A percentile compares a stretch with the other conserved stretches of the same genome.
These are phyloP conservation scores for Daphne laureola DNA, from an alignment of 441 rosid species.

Conservation along the genomic window DNA sequence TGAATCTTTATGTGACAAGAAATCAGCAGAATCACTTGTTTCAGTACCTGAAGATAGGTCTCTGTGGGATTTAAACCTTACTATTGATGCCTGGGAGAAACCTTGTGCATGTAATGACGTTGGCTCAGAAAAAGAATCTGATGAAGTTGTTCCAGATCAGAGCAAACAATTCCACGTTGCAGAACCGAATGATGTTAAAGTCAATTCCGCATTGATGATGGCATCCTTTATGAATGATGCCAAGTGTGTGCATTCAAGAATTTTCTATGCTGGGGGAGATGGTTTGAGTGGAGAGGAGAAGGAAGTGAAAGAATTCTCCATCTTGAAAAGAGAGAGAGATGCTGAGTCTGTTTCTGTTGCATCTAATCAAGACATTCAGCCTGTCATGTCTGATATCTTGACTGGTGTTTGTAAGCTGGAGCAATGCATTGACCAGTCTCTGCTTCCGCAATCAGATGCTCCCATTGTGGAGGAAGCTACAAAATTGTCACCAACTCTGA, in stretches of 20 bases:
- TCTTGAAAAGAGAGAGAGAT: background rate
- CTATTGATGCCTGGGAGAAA: conserved; percentile 49
- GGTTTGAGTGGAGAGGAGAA: conserved; percentile 13
- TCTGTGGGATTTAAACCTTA: conserved; percentile 49
- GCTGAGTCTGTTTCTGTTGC: conserved; percentile 9
- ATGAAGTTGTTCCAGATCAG: conserved; percentile 2
- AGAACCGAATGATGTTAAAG: conserved; percentile 10
- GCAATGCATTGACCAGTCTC: background rate
- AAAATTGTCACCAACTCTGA: background rate
- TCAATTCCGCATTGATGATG: conserved; percentile 2
- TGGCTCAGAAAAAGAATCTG: conserved; percentile 18
- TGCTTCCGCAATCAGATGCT: conserved; percentile 1
- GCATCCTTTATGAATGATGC: conserved; percentile 16
- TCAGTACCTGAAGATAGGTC: conserved; percentile 23
- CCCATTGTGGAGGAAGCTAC: conserved; percentile 2
- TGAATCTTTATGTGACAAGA: conserved; percentile 11
- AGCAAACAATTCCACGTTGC: conserved; percentile 12
- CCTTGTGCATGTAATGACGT: conserved; percentile 24
- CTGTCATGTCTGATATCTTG: background rate
- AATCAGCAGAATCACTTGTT: conserved; percentile 8
- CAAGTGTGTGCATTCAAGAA: conserved; percentile 3
- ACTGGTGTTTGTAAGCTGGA: background rate
- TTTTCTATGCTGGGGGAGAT: conserved; percentile 7
- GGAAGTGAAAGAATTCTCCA: conserved; percentile 17
- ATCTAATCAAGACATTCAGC: conserved; percentile 6